Conservation (phyloP, 805 yeast species). For the Candida sakaeoensis region DNA sequence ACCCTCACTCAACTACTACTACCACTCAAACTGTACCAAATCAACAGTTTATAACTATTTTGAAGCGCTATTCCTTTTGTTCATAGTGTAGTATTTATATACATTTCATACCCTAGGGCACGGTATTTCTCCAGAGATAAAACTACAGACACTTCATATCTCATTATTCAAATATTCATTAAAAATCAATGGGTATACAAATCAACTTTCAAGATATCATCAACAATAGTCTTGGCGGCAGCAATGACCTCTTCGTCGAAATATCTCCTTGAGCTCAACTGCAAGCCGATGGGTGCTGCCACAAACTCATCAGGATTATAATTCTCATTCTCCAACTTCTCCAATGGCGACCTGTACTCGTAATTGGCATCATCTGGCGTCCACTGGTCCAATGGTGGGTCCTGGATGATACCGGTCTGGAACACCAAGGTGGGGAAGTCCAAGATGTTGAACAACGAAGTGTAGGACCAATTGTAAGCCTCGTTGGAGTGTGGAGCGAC, state of each 20-base stretch:
- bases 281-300: constrained; percentile 56
- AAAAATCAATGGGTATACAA: constrained; percentile 17
- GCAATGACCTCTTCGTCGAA: constrained; percentile 56
- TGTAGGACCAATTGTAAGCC: constrained; percentile 77
- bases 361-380: constrained; percentile 30
- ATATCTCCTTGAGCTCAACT: constrained; percentile 52
- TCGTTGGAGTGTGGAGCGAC: constrained; percentile 67
- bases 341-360: constrained; percentile 44
- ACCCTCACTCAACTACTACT: no score
- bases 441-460: constrained; percentile 66
- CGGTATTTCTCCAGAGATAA: no score
- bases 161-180: no score
- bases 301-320: constrained; percentile 45
- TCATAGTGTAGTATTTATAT: no score
- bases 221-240: constrained; percentile 38
- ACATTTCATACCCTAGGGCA: no score
- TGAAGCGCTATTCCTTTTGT: no score
- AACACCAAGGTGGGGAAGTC: constrained; percentile 66
- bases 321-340: constrained; percentile 44
- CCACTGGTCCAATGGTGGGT: constrained; percentile 50
- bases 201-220: constrained; percentile 31
- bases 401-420: constrained; percentile 61
- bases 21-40: no score
- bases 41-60: no score
- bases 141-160: no score